phyloP scores from a whole-genome alignment of 257 asterid genomes.

The Solanum chilense region DNA sequence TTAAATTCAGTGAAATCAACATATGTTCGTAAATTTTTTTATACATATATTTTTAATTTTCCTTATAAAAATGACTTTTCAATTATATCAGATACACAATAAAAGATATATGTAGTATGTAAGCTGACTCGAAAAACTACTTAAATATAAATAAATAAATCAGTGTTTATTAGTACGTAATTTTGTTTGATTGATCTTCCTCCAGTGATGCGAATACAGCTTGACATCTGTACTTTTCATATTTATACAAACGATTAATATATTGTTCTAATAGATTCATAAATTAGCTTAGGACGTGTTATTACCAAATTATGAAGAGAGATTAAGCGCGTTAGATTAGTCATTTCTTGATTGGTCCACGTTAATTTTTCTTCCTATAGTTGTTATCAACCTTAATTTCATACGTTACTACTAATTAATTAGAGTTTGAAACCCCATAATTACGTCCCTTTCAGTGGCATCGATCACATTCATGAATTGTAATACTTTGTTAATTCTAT shows the following conservation, averaged over 20 bases:
- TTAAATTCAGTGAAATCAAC: neutral
- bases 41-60: too few species aligned
- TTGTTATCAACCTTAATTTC: neutral
- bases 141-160: neutral
- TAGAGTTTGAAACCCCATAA: neutral
- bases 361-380: neutral
- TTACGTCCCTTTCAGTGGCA: neutral
- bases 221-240: neutral
- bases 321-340: constrained; percentile 1
- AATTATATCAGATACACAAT: too few species aligned
- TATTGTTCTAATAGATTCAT: neutral
- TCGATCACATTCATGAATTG: neutral
- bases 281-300: neutral
- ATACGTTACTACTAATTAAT: neutral
- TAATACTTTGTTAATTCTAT: neutral
- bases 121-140: too few species aligned
- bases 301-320: neutral
- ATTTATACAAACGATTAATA: neutral
- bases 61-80: too few species aligned
- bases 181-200: neutral
- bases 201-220: neutral
- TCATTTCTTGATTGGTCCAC: neutral
- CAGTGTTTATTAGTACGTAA: neutral
- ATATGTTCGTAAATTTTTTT: neutral
- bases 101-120: too few species aligned